phyloP scores from a whole-genome alignment of 2,329 filamentous ascomycete genomes.

The Chaetomium strumarium region DNA sequence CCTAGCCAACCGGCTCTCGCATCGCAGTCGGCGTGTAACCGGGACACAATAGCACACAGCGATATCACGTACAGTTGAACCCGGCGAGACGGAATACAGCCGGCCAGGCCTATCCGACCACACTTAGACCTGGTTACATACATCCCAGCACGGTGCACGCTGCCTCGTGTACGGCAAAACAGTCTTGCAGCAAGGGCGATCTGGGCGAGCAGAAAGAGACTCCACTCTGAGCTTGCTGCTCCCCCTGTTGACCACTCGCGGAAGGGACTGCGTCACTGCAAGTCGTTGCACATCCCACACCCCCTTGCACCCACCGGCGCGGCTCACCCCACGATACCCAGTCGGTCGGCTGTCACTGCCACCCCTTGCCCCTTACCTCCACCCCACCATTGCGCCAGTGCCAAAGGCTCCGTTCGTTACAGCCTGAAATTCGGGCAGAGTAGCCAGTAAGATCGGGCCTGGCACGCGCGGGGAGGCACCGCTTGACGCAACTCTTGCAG shows the following conservation, averaged over 20 bases:
- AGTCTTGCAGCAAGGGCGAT: slow-evolving; percentile 20
- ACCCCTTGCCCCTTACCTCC: slow-evolving; percentile 13
- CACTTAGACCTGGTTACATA: not conserved
- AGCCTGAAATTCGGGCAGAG: slow-evolving; percentile 41
- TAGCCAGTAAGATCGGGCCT: slow-evolving; percentile 30
- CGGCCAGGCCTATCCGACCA: slow-evolving; percentile 10
- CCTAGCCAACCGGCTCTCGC: slow-evolving; percentile 27
- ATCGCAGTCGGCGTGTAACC: slow-evolving; percentile 28
- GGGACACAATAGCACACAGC: slow-evolving; percentile 20
- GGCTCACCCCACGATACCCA: slow-evolving; percentile 12
- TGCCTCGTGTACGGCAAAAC: slow-evolving; percentile 7
- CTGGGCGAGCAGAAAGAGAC: slow-evolving; percentile 18
- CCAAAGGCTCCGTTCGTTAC: slow-evolving; percentile 36
- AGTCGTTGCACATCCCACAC: slow-evolving; percentile 34
- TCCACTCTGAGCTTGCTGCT: not conserved
- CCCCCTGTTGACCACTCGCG: slow-evolving; percentile 20
- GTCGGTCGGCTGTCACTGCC: slow-evolving; percentile 19
- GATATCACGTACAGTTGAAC: slow-evolving; percentile 20
- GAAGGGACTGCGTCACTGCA: slow-evolving; percentile 29
- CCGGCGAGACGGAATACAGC: slow-evolving; percentile 18
- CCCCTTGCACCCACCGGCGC: slow-evolving; percentile 17
- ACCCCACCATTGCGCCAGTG: slow-evolving; percentile 17
- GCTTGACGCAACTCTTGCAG: slow-evolving; percentile 51
- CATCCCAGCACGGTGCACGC: not conserved
- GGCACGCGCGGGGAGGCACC: slow-evolving; percentile 29